Evolutionary conservation across 2,329 filamentous ascomycete species (phyloP), one percentile per base, ranked within the genome.

Genomic region (Leptographium lundbergii): DNA sequence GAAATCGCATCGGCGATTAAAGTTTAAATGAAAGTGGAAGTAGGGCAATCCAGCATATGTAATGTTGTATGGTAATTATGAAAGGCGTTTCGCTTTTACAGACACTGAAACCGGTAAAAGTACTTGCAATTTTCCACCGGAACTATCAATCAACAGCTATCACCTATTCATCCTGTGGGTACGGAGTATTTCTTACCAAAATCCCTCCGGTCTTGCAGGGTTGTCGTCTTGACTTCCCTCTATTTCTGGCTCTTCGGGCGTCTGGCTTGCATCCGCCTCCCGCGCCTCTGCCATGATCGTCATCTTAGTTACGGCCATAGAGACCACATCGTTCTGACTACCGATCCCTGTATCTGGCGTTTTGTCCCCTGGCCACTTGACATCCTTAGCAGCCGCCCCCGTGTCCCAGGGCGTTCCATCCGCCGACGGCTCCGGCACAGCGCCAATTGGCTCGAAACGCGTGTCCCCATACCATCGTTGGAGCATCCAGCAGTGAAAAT

Each of bases 401-500:
- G 52, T 60, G 13, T 57, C 57, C 61, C 60, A 61, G 6, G 57
- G 50, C 19, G 14, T 29, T 14, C 57, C 55, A 24, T 63, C 55
- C 2, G 13, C 42, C 2, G 57, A 54, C 0, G 60, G 60, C 19
- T 51, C 27, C 4, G 62, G 62, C 10, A 48, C 42, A 1, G 52
- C 53, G 4, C 60, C 61, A 2, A 64, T 25, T 0, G 62, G 58
- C 48, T 61, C 62, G 19, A 63, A 65, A 1, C 61, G 58, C 17
- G 47, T 32, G 29, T 65, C 62, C 48, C 61, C 61, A 29, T 63
- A 63, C 62, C 62, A 65, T 2, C 59, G 57, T 19, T 24, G 48
- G 3, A 63, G 27, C 61, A 65, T 57, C 62, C 61, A 65, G 0
- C 27, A 51, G n/a, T 62, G 62, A 25, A 62, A 60, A 0, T 39